A percentile compares a stretch with the other conserved stretches of the same genome.
phyloP scores from a whole-genome alignment of 345 rosid species.

The Camelina hispida region DNA sequence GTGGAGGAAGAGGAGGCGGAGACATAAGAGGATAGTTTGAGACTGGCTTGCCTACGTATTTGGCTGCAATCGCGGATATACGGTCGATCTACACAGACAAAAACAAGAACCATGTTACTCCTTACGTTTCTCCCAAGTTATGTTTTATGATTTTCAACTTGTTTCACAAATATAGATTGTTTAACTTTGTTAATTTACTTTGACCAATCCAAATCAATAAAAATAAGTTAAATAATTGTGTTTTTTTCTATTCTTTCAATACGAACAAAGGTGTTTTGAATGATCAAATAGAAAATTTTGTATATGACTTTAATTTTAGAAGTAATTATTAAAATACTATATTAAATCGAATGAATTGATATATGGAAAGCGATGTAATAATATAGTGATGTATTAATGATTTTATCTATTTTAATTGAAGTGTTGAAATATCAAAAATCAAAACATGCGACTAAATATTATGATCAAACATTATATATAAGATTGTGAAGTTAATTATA shows the following conservation, averaged over 20 bases:
- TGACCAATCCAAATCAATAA: not conserved
- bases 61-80: conserved; percentile 89
- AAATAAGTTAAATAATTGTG: not conserved
- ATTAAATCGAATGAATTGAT: not conserved
- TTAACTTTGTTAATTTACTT: not conserved
- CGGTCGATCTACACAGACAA: conserved; percentile 68
- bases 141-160: not conserved
- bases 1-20: conserved; percentile 56
- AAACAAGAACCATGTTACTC: conserved; percentile 7
- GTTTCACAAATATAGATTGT: not conserved
- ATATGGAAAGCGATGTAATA: conserved; percentile 4
- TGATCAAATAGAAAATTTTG: not conserved
- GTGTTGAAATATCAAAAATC: not conserved
- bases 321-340: conserved; percentile 1
- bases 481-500: not conserved
- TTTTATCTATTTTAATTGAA: not conserved
- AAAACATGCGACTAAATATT: not conserved
- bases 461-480: not conserved
- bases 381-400: not conserved
- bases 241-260: not conserved
- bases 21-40: conserved; percentile 77
- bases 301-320: not conserved
- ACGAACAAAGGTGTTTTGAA: not conserved
- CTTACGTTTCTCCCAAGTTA: not conserved
- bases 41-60: conserved; percentile 93